phyloP scores from a whole-genome alignment of 768 basidiomycete species.

The Suillus luteus region DNA sequence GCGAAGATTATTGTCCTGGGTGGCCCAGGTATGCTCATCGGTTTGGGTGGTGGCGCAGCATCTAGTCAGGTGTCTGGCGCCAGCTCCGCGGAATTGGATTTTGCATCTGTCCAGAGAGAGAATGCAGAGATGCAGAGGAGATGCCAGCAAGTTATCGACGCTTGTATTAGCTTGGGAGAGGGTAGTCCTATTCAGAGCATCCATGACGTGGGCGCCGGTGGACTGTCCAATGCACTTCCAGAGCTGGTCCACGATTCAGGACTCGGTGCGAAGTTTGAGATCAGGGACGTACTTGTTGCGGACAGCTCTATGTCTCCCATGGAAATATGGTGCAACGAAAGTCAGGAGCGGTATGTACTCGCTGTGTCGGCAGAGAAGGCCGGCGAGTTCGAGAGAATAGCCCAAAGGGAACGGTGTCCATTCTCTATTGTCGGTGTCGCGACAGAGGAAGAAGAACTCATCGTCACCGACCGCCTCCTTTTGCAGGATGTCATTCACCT shows the following conservation, averaged over 20 bases:
- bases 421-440: slow-evolving; percentile 91
- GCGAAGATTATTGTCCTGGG: slow-evolving; percentile 92
- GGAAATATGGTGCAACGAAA: slow-evolving; percentile 99
- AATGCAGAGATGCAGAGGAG: slow-evolving; percentile 98
- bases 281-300: slow-evolving; percentile 88
- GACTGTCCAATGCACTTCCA: slow-evolving; percentile 93
- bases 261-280: slow-evolving; percentile 92
- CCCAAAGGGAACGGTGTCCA: slow-evolving; percentile 88
- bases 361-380: slow-evolving; percentile 73
- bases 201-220: slow-evolving; percentile 98
- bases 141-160: slow-evolving; percentile 96
- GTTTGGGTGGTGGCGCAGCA: slow-evolving; percentile 95
- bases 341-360: slow-evolving; percentile 95
- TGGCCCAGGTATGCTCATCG: slow-evolving; percentile 95
- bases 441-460: slow-evolving; percentile 75
- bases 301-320: slow-evolving; percentile 96
- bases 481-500: slow-evolving; percentile 80
- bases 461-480: slow-evolving; percentile 88
- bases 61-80: slow-evolving; percentile 92
- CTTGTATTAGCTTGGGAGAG: slow-evolving; percentile 64
- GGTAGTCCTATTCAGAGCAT: slow-evolving; percentile 90
- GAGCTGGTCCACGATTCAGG: slow-evolving; percentile 95
- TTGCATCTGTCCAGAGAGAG: slow-evolving; percentile 95
- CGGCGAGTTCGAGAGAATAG: slow-evolving; percentile 70
- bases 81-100: slow-evolving; percentile 91